A percentile compares a stretch with the other conserved stretches of the same genome.
These are phyloP conservation scores for Chalciporus sp. DNA, from an alignment of 1,284 basidiomycete genomes.

Conservation along the genomic window DNA sequence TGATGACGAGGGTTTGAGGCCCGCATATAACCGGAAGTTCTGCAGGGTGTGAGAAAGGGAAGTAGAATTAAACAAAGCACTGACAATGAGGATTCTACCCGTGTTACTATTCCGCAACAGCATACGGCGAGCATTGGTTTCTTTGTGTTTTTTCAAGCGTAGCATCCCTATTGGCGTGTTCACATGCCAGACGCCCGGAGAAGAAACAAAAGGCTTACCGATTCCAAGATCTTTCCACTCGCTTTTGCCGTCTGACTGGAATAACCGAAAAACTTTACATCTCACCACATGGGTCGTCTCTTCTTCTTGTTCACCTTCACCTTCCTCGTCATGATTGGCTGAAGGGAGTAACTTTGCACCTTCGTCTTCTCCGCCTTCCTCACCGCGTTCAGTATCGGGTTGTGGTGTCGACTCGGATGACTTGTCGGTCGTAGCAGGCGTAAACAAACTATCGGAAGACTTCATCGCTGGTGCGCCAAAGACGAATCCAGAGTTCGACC, in stretches of 20 bases:
- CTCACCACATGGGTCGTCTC: conserved; percentile 64
- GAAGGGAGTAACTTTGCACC: conserved; percentile 38
- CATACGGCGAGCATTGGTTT: conserved; percentile 54
- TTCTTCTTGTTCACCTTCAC: conserved; percentile 84
- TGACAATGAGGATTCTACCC: conserved; percentile 71
- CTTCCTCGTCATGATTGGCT: conserved; percentile 62
- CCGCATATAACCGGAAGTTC: conserved; percentile 68
- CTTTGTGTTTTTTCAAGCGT: conserved; percentile 71
- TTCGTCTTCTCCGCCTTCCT: conserved; percentile 39
- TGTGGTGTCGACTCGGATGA: conserved; percentile 39
- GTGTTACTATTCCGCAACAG: conserved; percentile 70
- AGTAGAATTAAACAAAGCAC: conserved; percentile 30
- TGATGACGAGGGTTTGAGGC: conserved; percentile 51
- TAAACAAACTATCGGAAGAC: conserved; percentile 28
- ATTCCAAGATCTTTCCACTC: conserved; percentile 65
- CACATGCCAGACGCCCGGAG: not conserved
- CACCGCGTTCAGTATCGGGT: conserved; percentile 33
- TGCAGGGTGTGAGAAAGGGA: conserved; percentile 30
- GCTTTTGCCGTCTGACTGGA: conserved; percentile 51
- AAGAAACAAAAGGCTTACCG: conserved; percentile 42
- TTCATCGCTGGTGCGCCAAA: conserved; percentile 34
- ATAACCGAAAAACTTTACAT: conserved; percentile 66
- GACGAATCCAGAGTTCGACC: conserved; percentile 20
- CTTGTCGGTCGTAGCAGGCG: conserved; percentile 32
- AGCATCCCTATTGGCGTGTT: conserved; percentile 51